Evolutionary conservation across 2,329 filamentous ascomycete genomes (phyloP).

Genomic region (Camillea tinctor): DNA sequence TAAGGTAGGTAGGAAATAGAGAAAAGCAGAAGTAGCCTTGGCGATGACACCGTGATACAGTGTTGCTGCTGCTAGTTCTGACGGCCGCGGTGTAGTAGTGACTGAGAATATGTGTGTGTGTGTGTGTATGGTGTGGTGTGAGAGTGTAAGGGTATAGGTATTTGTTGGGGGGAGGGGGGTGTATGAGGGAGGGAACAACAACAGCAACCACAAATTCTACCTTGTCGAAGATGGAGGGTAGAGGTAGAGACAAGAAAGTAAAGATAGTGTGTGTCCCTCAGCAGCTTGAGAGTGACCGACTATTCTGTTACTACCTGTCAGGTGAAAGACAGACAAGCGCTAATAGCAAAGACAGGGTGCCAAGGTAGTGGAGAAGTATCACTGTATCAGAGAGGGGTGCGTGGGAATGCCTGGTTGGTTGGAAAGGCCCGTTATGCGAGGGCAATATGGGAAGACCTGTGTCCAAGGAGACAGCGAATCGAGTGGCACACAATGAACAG

Average conservation of each 20-base stretch:
- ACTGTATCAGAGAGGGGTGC: constrained; percentile 27
- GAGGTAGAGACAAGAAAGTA: neutral
- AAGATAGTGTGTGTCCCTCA: constrained; percentile 8
- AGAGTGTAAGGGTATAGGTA: neutral
- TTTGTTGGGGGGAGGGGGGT: constrained; percentile 11
- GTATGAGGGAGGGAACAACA: neutral
- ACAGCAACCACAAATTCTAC: too few relatives aligned
- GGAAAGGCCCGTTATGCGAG: constrained; percentile 20
- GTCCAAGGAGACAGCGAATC: constrained; percentile 16
- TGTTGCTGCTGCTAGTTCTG: constrained; percentile 14
- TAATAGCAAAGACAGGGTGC: constrained; percentile 24
- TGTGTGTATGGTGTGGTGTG: too few relatives aligned
- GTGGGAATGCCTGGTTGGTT: constrained; percentile 33
- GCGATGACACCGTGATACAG: constrained; percentile 5
- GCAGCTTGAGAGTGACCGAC: neutral
- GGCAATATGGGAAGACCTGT: constrained; percentile 15
- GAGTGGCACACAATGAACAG: constrained; percentile 13
- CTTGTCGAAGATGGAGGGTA: constrained; percentile 2
- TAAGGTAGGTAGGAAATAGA: neutral
- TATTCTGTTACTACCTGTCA: constrained; percentile 14
- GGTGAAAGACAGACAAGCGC: constrained; percentile 23
- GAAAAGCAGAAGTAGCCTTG: neutral
- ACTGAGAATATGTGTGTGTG: constrained; percentile 5
- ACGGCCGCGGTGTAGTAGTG: neutral
- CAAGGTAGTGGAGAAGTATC: constrained; percentile 31